These are phyloP conservation scores for Fraxinus latifolia DNA, from an alignment of 305 asterid genomes.

Conservation along the genomic window DNA sequence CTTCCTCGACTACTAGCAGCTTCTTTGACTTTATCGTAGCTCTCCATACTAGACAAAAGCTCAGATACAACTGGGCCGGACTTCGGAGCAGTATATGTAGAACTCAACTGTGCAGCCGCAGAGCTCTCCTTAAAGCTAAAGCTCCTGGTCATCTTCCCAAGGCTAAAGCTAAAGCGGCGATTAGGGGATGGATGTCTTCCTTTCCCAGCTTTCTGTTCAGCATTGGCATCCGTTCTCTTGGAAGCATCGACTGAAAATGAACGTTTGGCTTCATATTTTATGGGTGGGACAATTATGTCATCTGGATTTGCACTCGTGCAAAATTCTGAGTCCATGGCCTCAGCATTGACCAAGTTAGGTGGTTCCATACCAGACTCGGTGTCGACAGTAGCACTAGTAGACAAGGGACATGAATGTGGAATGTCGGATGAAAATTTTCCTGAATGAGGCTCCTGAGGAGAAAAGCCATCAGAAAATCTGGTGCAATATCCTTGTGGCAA, in stretches of 20 bases:
- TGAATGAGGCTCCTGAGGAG: constrained; percentile 38
- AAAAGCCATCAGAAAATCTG: constrained; percentile 46
- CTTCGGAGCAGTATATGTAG: constrained; percentile 37
- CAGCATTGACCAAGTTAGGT: constrained; percentile 14
- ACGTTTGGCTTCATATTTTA: constrained; percentile 30
- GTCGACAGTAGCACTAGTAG: constrained; percentile 26
- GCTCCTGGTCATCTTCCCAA: constrained; percentile 71
- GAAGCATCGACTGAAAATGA: constrained; percentile 31
- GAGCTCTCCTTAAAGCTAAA: constrained; percentile 76
- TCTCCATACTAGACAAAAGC: constrained; percentile 31
- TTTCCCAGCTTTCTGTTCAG: constrained; percentile 33
- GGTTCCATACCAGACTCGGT: constrained; percentile 26
- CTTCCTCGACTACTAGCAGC: constrained; percentile 42
- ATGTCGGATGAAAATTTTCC: constrained; percentile 34
- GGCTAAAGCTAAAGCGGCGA: constrained; percentile 68
- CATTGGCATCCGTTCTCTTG: constrained; percentile 29
- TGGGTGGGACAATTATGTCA: constrained; percentile 25
- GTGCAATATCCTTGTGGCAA: constrained; percentile 32
- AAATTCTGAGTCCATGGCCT: constrained; percentile 19
- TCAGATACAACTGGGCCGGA: constrained; percentile 51
- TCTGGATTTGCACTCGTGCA: background rate
- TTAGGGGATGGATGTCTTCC: constrained; percentile 68
- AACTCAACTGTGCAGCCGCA: constrained; percentile 40
- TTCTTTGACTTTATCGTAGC: constrained; percentile 34
- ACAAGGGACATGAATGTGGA: constrained; percentile 63